phyloP scores from a whole-genome alignment of 2,329 filamentous ascomycete genomes.

The Phyllosticta citrichinensis region DNA sequence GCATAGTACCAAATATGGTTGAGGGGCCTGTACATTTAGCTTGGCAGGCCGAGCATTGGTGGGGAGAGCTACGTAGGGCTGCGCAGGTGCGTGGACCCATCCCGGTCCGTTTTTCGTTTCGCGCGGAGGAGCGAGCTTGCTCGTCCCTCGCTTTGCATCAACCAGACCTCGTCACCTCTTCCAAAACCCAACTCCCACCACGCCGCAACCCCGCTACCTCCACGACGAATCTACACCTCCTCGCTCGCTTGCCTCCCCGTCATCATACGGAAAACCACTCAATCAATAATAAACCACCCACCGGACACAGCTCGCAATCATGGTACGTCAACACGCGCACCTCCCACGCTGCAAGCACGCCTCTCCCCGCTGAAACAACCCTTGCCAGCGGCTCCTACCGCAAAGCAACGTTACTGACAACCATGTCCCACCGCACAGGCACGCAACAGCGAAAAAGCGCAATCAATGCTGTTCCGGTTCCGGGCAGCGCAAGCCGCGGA shows the following conservation, averaged over 20 bases:
- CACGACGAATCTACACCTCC: not conserved
- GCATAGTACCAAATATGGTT: not conserved
- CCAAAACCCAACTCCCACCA: not conserved
- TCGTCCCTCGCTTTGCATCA: not conserved
- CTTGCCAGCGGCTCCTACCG: not conserved
- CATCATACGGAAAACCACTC: not conserved
- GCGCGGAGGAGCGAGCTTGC: conserved; percentile 10
- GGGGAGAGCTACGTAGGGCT: not conserved
- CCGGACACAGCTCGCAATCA: conserved; percentile 1
- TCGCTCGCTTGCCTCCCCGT: not conserved
- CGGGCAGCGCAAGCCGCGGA: conserved; percentile 94
- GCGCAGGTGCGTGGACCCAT: not conserved
- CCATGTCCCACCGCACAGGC: conserved; percentile 47
- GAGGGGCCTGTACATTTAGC: not conserved
- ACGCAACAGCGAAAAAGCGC: conserved; percentile 95
- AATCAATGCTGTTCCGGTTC: conserved; percentile 99
- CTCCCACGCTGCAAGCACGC: not conserved
- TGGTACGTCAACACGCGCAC: conserved; percentile 2
- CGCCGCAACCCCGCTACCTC: not conserved
- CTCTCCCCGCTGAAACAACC: not conserved
- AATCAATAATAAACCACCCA: not conserved
- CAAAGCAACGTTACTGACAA: not conserved
- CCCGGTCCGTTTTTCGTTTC: conserved; percentile 10
- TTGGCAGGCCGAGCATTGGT: not conserved
- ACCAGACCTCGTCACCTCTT: not conserved